Base-by-base conservation (phyloP, 495 filamentous ascomycete genomes). In the Lasiosphaeria ovina region DNA sequence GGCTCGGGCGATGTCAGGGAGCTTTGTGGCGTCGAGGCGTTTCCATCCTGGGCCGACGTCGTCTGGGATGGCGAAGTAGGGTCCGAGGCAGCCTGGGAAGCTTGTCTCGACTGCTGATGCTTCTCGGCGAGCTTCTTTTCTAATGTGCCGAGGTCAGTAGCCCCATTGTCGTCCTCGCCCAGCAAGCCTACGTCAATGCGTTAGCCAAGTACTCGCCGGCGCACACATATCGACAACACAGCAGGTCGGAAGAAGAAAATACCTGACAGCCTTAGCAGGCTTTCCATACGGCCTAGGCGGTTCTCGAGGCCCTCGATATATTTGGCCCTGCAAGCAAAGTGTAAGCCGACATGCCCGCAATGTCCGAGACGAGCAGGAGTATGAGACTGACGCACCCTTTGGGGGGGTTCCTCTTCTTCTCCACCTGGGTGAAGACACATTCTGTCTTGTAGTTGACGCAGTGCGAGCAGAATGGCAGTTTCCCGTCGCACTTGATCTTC, bases 401-500 rank as follows among this genome's bases (percentile, higher is more conserved):
- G 7, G 94, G 94, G 16, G 94, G 94, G 79, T 90, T 93, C 59
- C 94, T 84, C 81, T 98, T 98, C 86, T 98, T 98, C 79, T 98
- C 94, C 31, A 97, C 92, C 67, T 96, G 91, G 6, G 94, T 98
- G 69, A 97, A 98, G 57, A 98, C 84, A 69, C 94, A 98, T 66
- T 97, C 93, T 8, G 92, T 96, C 80, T 97, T 97, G 80, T 98
- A 97, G 74, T 98, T 98, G 70, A 88, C 88, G 72, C 94, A 98
- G 74, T 98, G 95, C 14, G 91, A 92, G 75, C 94, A 98, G 59
- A 91, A 85, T 44, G 95, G 94, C 73, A 94, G 86, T 75, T 95
- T 96, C 54, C 94, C 94, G 70, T 98, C 95, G 75, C 94, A 98
- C 76, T 98, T 98, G 70, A 98, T 98, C 83, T 98, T 98, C 81